phyloP scores from a whole-genome alignment of 169 alveolate species.

The Eimeria brunetti region DNA sequence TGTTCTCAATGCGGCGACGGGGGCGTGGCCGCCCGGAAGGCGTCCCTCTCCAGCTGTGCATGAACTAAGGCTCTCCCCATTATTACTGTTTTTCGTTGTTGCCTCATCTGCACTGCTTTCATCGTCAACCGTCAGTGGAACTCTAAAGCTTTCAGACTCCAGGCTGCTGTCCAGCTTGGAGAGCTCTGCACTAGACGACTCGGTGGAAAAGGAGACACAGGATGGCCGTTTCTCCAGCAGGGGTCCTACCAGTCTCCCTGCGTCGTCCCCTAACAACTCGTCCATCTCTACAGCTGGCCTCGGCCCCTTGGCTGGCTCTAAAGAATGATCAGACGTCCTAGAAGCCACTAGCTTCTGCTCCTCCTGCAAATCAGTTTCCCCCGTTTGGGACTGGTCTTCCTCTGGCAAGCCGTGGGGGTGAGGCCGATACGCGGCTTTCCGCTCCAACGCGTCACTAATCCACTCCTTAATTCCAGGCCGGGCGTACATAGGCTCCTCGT shows the following conservation, averaged over 20 bases:
- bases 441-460: constrained; percentile 64
- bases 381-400: background rate
- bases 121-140: constrained; percentile 61
- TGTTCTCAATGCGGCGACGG: background rate
- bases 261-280: constrained; percentile 22
- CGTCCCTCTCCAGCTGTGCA: background rate
- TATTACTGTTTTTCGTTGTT: background rate
- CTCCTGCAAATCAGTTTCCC: background rate
- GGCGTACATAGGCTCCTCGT: constrained; percentile 71
- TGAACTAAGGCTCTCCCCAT: background rate
- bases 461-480: constrained; percentile 70
- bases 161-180: constrained; percentile 31
- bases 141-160: constrained; percentile 28
- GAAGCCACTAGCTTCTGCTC: constrained; percentile 4
- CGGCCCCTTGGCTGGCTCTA: background rate
- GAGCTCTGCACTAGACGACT: constrained; percentile 48
- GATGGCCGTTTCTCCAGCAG: constrained; percentile 34
- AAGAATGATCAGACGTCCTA: background rate
- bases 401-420: constrained; percentile 71
- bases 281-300: constrained; percentile 45
- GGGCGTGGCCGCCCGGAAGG: background rate
- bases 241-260: constrained; percentile 41
- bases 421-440: constrained; percentile 65
- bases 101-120: constrained; percentile 69
- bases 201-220: constrained; percentile 38